phyloP scores from a whole-genome alignment of 2,329 filamentous ascomycete genomes.

The Fusarium pseudocircinatum region DNA sequence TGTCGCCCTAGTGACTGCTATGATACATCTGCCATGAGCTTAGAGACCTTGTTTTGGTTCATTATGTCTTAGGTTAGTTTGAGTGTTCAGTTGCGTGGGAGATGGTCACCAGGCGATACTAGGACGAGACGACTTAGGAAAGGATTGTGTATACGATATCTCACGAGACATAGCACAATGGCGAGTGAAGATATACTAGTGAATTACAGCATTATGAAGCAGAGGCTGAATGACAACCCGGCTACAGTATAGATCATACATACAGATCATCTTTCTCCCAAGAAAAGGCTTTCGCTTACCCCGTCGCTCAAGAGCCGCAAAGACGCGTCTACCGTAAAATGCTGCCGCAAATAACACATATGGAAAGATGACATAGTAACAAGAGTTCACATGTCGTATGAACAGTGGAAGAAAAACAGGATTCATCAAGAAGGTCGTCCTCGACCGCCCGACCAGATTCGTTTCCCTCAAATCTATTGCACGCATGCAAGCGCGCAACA shows the following conservation, averaged over 20 bases:
- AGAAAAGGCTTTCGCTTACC: conserved; percentile 11
- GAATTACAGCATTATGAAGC: conserved; percentile 58
- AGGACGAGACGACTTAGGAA: too few relatives aligned
- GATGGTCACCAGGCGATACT: background rate
- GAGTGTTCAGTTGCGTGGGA: background rate
- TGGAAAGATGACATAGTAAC: conserved; percentile 24
- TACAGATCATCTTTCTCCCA: conserved; percentile 35
- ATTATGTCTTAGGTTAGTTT: background rate
- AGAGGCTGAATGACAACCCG: conserved; percentile 50
- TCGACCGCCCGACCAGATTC: conserved; percentile 21
- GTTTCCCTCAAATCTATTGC: background rate
- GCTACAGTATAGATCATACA: conserved; percentile 37
- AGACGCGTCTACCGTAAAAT: conserved; percentile 16
- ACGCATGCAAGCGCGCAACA: background rate
- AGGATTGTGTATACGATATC: background rate
- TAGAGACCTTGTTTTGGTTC: background rate
- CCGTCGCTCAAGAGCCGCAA: conserved; percentile 19
- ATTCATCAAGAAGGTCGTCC: conserved; percentile 29
- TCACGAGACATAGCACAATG: background rate
- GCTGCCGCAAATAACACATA: conserved; percentile 28
- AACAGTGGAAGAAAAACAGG: conserved; percentile 4
- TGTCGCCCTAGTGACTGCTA: background rate
- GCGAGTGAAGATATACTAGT: conserved; percentile 48
- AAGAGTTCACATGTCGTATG: conserved; percentile 16
- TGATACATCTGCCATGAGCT: background rate